Evolutionary conservation across 371 early-diverging fungal genomes (phyloP), one percentile per base, ranked within the genome.

Genomic region (Apophysomyces variabilis): DNA sequence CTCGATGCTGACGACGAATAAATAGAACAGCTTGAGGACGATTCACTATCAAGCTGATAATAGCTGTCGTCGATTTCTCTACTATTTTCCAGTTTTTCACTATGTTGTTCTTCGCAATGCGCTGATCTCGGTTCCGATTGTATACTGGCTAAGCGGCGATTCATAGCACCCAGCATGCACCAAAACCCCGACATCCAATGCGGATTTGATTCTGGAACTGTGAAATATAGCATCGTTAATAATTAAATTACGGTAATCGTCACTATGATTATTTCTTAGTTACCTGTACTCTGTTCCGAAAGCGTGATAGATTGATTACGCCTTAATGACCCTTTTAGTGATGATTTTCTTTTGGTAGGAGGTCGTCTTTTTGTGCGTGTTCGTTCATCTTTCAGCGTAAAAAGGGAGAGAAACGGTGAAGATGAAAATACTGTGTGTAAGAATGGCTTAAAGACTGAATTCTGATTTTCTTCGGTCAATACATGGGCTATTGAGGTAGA

Each of bases 401-500:
- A 39, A 21, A 74, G 16, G 6, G 46, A 54, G 11, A 68, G 65
- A 41, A 74, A 72, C 3, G 75, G 64, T 16, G 75, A 46, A 5
- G 72, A 65, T 11, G 71, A 64, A 46, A 79, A 79, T 7, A 79
- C 64, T 7, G 77, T 72, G 18, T 73, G 73, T 57, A 79, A 66
- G 41, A 79, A 79, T 5, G 80, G 75, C 46, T 73, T 76, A 12
- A 62, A 11, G 45, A 21, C 36, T 39, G 38, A 26, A 35, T 58
- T 63, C 41, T 39, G 58, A 4, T 58, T 7, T 26, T 57, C 11
- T 21, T 41, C 46, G 16, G 66, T 14, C n/a, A 58, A 38, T 21
- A 58, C 38, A 41, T 21, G 36, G 18, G 36, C 9, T 14, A 35
- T 38, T 32, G 46, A 21, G 18, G 16, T 9, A n/a, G 62, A 32